Percentiles rank a stretch among this genome's conserved stretches.
Evolutionary conservation across 129 eudicot genomes (phyloP).

Genomic region (Calendula officinalis): DNA sequence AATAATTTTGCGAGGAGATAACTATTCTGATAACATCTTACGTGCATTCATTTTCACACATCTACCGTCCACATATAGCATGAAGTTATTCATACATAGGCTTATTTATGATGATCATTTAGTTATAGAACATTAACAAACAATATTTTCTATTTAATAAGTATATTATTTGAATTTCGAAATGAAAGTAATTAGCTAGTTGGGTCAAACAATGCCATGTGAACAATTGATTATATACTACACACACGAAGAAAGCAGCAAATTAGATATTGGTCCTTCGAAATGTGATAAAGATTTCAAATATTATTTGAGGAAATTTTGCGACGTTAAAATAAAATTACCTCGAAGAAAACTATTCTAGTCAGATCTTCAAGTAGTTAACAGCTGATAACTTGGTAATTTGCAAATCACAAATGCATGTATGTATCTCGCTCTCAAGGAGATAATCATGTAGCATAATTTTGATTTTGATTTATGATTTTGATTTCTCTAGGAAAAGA

Average conservation of each 20-base stretch:
- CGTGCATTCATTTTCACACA: no score
- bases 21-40: no score
- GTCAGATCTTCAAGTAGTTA: not conserved
- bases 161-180: not conserved
- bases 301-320: no score
- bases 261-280: no score
- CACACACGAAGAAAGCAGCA: not conserved
- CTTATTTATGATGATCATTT: no score
- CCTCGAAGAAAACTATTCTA: slow-evolving; percentile 10
- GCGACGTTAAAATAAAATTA: not conserved
- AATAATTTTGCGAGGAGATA: no score
- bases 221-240: not conserved
- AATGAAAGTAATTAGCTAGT: not conserved
- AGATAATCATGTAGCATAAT: not conserved
- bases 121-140: no score
- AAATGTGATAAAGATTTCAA: no score
- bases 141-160: not conserved
- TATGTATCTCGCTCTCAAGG: slow-evolving; percentile 5
- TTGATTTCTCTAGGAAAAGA: not conserved
- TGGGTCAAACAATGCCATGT: not conserved
- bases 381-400: not conserved
- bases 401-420: not conserved
- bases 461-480: not conserved
- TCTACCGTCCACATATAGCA: no score
- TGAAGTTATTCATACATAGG: no score